Percentiles rank a stretch among this genome's conserved stretches.
Conservation (phyloP, 176 grass and related monocot genomes). For the Carex pumila region DNA sequence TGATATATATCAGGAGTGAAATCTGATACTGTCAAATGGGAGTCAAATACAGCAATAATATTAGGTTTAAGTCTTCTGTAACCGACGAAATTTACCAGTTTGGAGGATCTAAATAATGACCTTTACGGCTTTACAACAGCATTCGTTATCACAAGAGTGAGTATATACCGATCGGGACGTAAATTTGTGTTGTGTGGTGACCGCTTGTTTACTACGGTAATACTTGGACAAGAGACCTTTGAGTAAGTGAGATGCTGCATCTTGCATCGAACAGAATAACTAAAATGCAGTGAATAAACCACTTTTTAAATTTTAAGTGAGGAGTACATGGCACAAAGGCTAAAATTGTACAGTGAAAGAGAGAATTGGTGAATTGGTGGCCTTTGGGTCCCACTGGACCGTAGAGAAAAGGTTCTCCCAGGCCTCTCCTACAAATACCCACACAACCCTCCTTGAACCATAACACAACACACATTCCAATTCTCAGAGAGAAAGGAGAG, state of each 20-base stretch:
- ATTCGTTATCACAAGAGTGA: too few species aligned
- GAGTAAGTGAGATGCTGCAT: background rate
- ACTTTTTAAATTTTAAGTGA: background rate
- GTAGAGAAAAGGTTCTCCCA: background rate
- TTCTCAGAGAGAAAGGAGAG: background rate
- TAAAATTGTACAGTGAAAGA: background rate
- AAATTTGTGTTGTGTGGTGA: too few species aligned
- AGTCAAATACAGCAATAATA: too few species aligned
- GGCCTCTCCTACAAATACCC: slow-evolving; percentile 22
- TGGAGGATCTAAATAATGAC: too few species aligned
- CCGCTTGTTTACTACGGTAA: background rate
- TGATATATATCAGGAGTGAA: too few species aligned
- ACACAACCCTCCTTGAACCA: background rate
- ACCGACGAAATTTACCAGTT: too few species aligned
- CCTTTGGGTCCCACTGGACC: background rate
- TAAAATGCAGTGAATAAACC: background rate
- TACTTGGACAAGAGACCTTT: background rate
- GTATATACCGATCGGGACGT: too few species aligned
- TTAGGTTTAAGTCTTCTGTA: too few species aligned
- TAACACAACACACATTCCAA: background rate
- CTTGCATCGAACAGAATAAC: background rate
- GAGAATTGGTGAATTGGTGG: background rate
- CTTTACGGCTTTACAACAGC: too few species aligned
- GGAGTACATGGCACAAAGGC: background rate
- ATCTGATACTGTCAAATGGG: too few species aligned